Conservation (phyloP, 2,329 filamentous ascomycete species). For the Fusarium pininemorale region DNA sequence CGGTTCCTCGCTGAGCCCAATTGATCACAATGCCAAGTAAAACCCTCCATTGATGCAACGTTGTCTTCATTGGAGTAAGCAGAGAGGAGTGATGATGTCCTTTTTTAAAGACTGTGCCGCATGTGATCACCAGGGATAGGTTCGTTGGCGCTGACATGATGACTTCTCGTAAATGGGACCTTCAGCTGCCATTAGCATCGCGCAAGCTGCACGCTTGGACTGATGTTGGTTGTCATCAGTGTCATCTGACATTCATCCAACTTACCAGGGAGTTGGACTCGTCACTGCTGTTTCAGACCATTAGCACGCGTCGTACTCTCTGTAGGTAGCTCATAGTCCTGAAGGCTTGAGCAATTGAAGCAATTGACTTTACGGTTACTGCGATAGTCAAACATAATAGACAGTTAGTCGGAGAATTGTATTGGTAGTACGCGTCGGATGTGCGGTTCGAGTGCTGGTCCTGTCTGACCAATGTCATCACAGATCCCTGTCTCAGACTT, state of each 20-base stretch:
- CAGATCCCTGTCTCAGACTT: background rate
- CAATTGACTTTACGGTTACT: too few relatives aligned
- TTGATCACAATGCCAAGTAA: background rate
- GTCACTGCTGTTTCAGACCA: background rate
- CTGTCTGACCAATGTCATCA: background rate
- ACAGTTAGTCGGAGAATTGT: background rate
- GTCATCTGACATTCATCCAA: background rate
- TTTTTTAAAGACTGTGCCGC: background rate
- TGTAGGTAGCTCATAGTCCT: background rate
- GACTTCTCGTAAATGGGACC: background rate
- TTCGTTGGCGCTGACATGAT: background rate
- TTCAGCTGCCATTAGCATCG: background rate
- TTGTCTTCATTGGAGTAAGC: background rate
- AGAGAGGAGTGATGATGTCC: background rate
- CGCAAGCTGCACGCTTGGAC: background rate
- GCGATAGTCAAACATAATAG: background rate
- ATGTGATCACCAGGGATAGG: too few relatives aligned
- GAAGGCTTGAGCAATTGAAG: accelerated
- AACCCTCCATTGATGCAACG: background rate
- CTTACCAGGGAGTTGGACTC: background rate
- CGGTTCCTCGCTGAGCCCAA: background rate
- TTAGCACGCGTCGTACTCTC: background rate
- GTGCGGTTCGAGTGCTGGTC: background rate
- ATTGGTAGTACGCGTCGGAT: background rate
- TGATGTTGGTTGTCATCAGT: background rate